A percentile compares a stretch with the other conserved stretches of the same genome.
Evolutionary conservation across 2,329 filamentous ascomycete species (phyloP).

Genomic region (Fusarium sp.): DNA sequence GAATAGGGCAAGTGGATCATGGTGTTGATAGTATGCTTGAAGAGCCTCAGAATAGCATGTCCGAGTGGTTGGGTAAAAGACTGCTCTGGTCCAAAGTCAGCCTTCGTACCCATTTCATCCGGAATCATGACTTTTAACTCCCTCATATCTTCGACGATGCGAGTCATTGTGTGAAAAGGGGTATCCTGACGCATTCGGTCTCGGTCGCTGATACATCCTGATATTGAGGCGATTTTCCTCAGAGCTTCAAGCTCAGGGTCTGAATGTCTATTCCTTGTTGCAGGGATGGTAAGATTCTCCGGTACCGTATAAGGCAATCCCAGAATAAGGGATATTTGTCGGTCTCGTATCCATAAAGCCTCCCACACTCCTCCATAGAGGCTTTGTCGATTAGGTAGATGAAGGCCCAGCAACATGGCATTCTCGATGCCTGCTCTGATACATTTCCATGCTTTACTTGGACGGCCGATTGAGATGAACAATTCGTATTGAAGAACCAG

Average conservation of each 20-base stretch:
- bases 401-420: constrained; percentile 63
- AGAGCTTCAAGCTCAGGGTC: constrained; percentile 30
- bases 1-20: constrained; percentile 62
- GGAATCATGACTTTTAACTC: constrained; percentile 53
- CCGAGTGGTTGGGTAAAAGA: constrained; percentile 18
- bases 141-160: constrained; percentile 50
- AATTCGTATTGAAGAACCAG: constrained; percentile 64
- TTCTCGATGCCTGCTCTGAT: constrained; percentile 64
- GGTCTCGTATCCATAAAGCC: constrained; percentile 57
- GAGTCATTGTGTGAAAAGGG: constrained; percentile 1
- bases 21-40: constrained; percentile 54
- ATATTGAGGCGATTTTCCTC: constrained; percentile 11
- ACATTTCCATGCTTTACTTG: constrained; percentile 65
- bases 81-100: background rate
- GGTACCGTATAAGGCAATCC: constrained; percentile 24
- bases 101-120: constrained; percentile 13
- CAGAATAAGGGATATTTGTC: constrained; percentile 47
- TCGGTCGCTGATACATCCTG: constrained; percentile 22
- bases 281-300: background rate
- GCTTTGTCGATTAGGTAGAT: constrained; percentile 50
- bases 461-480: constrained; percentile 66
- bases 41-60: constrained; percentile 54
- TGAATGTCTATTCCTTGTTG: background rate
- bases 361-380: constrained; percentile 55
- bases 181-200: constrained; percentile 4